phyloP scores from a whole-genome alignment of 306 rosid species.

The Luffa acutangula region DNA sequence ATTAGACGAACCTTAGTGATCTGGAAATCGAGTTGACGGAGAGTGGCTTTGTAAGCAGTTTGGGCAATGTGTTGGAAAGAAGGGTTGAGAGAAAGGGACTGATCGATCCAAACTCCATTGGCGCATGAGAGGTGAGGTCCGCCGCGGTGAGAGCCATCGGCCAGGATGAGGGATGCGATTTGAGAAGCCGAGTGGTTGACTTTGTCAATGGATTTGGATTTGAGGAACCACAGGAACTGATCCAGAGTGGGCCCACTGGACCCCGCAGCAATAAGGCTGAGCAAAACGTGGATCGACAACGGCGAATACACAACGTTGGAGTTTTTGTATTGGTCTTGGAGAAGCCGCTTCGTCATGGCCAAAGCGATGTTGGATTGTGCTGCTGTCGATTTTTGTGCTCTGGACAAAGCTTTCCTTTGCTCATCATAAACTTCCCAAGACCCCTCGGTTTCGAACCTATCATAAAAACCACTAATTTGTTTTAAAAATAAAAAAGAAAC shows the following conservation, averaged over 20 bases:
- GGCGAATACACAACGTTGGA: constrained; percentile 67
- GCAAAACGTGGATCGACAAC: constrained; percentile 48
- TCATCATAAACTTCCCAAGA: too few species aligned
- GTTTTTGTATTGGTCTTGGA: constrained; percentile 21
- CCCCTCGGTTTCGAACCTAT: too few species aligned
- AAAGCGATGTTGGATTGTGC: constrained; percentile 26
- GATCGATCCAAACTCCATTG: constrained; percentile 53
- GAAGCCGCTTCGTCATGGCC: constrained; percentile 33
- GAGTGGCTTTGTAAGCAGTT: constrained; percentile 35
- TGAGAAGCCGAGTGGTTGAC: constrained; percentile 53
- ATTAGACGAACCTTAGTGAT: constrained; percentile 22
- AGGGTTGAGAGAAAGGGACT: constrained; percentile 38
- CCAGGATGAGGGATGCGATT: constrained; percentile 31
- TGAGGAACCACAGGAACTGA: constrained; percentile 65
- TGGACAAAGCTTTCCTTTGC: too few species aligned
- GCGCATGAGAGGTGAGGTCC: constrained; percentile 61
- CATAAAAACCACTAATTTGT: too few species aligned
- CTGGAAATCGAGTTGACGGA: constrained; percentile 45
- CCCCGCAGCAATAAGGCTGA: constrained; percentile 57
- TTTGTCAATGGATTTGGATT: constrained; percentile 38
- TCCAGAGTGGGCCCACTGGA: constrained; percentile 51
- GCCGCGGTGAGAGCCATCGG: constrained; percentile 43
- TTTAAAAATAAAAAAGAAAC: too few species aligned
- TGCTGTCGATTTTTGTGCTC: too few species aligned
- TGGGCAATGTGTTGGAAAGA: constrained; percentile 48